Percentiles rank a stretch among this genome's conserved stretches.
Conservation (phyloP, 2,329 filamentous ascomycete species). For the Fusarium fracticaudum region DNA sequence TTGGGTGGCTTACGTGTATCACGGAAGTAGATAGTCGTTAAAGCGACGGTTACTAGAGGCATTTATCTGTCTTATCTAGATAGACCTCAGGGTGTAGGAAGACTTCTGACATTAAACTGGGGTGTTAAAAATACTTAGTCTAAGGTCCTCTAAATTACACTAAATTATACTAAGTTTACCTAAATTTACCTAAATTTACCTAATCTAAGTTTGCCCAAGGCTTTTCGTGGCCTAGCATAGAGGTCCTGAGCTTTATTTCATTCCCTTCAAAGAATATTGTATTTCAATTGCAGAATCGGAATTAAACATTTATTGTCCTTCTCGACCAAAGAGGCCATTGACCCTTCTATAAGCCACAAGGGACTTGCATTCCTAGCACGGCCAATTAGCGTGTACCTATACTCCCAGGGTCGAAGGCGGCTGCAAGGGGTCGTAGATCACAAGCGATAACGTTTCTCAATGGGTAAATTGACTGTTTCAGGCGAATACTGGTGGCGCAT, state of each 20-base stretch:
- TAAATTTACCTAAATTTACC: too few species aligned
- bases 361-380: background rate
- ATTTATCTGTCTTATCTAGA: background rate
- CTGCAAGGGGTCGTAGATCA: background rate
- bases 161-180: too few species aligned
- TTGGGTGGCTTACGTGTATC: background rate
- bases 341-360: background rate
- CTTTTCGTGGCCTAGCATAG: too few species aligned
- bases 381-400: background rate
- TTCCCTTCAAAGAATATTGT: too few species aligned
- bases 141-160: too few species aligned
- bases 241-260: too few species aligned
- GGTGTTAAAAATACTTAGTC: too few species aligned
- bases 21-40: background rate
- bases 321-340: accelerated
- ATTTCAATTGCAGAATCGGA: too few species aligned
- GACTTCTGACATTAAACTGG: too few species aligned
- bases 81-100: background rate
- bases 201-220: too few species aligned
- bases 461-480: background rate
- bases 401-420: background rate
- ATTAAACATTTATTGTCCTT: background rate
- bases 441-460: background rate
- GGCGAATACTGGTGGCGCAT: background rate
- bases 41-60: background rate